Evolutionary conservation across 805 yeast species (phyloP), one percentile per base, ranked within the genome.

Genomic region (Vanderwaltozyma tropicalis): DNA sequence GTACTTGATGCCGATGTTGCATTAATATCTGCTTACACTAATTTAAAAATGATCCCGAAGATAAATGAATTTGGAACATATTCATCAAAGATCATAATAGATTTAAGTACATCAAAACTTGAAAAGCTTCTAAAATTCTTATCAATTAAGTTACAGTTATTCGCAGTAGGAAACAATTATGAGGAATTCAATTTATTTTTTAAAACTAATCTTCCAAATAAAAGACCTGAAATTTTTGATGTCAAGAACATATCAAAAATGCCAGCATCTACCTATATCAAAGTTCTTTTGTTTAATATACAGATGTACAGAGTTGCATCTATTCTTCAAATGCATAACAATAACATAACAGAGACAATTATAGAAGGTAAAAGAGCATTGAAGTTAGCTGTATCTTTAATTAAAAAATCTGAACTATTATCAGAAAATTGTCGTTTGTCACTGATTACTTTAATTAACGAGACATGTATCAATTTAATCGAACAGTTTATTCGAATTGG

Each of bases 301-400:
- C 38, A 43, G 2, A 32, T 55, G 14, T 40, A 45, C 26, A 36
- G 32, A 5, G 32, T 46, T 3, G 48, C 56, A 9, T 52, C 61
- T 2, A 35, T 32, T 17, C 32, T 57, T 11, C 55, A 55, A 17
- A 18, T 45, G 10, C 6, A 32, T 8, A 32, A 35, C 2, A 39
- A 47, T 12, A 41, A 52, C 25, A 30, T 55, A 18, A 29, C 43
- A 2, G 49, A 41, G 3, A 41, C 63, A 6, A 49, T 64, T 4
- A 43, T 51, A 3, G 72, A 72, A 31, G 53, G 66, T 12, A 77
- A 72, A 40, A 60, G 68, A 10, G 63, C 77, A 1, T 57, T 77
- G 2, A 72, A 76, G 43, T 53, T 80, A 5, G 51, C 74, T 8
- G 69, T 71, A 39, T 74, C 83, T 0, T 54, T 79, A 8, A 40